Evolutionary conservation across 169 alveolate genomes (phyloP), one percentile per base, ranked within the genome.

Genomic region (Hepatocystis sp.): DNA sequence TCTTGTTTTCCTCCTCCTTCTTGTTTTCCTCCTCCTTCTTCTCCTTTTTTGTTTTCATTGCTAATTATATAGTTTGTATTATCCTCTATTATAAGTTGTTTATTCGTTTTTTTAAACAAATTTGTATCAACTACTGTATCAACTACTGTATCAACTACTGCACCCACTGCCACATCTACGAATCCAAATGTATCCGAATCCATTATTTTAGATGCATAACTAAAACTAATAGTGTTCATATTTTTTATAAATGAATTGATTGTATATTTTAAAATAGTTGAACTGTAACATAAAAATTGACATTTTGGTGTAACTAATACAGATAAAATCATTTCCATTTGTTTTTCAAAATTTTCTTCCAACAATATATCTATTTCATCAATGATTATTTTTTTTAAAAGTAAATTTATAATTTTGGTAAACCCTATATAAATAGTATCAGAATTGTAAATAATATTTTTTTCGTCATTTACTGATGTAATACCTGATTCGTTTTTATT

Each of bases 281-380:
- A 71, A 36, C 76, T 71, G 27, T 71, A 71, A 10, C 76, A 56
- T 7, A 71, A 49, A 1, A 71, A 8, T 44, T 71, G 86, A 0
- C 40, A 13, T 2, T 44, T 55, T 2, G 86, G 71, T 2, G 36
- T 56, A 30, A 71, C 42, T 15, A 71, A 17, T 21, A 8, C 32
- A 15, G 13, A 28, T n/a, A 56, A 40, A 2, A 71, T 71, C 15
- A 58, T 28, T n/a, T 51, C 58, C 10, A 71, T 42, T 30, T 71
- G 86, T 0, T 56, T 53, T 1, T 55, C 44, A 13, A 71, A 71
- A 13, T 71, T 68, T 27, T 71, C 76, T 4, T 71, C 86, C 13
- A 71, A 49, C 0, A 71, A 27, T 1, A 76, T 76, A 56, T 71
- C 86, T 1, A 71, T 51, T 47, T 71, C 86, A 47, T 71, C 86